Conservation (phyloP, 75 land plant species). For the Cryptomeria japonica region DNA sequence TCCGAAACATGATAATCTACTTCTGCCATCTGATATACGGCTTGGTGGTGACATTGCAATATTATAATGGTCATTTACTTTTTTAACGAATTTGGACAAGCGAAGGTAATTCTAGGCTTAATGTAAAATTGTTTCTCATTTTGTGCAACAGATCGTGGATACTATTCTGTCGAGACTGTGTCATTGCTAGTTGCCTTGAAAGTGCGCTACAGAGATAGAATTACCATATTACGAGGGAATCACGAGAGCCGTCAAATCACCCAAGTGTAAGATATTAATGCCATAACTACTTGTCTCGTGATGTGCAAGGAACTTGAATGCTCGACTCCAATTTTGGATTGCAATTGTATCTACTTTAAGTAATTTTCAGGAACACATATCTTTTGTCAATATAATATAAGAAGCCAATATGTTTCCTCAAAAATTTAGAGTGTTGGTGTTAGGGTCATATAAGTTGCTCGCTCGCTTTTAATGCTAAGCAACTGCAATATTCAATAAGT, state of each 20-base stretch:
- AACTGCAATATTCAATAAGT: neutral
- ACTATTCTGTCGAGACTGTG: constrained; percentile 78
- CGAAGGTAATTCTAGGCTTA: neutral
- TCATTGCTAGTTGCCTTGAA: constrained; percentile 71
- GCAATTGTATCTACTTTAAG: neutral
- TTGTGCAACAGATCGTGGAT: constrained; percentile 68
- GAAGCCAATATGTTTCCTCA: neutral
- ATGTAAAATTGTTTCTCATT: neutral
- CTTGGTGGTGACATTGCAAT: neutral
- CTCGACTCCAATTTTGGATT: neutral
- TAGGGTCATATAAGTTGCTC: neutral
- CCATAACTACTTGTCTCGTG: neutral
- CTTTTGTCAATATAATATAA: neutral
- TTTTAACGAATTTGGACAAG: neutral
- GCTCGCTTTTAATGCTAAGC: neutral
- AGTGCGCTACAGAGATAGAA: constrained; percentile 78
- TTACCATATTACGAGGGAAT: constrained; percentile 75
- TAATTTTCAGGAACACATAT: neutral
- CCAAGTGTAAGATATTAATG: constrained; percentile 58
- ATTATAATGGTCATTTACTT: too few relatives aligned
- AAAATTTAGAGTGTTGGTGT: neutral
- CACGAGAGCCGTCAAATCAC: constrained; percentile 84
- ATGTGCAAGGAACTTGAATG: neutral
- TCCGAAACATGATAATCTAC: neutral
- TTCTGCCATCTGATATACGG: neutral